These are phyloP conservation scores for Licmophora abbreviata DNA, from an alignment of 108 stramenopile genomes.

Conservation along the genomic window DNA sequence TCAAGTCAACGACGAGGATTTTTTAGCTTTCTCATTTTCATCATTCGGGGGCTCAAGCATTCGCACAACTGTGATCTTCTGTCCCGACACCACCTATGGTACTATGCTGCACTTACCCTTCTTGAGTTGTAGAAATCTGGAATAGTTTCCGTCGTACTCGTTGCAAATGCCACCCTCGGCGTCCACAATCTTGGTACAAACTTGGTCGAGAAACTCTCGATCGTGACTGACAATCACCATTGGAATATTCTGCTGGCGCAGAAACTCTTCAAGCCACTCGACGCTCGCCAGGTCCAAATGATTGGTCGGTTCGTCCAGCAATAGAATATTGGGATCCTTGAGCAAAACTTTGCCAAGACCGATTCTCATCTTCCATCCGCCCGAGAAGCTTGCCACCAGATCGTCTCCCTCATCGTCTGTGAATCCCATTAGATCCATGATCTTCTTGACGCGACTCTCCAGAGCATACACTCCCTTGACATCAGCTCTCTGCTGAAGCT, in stretches of 20 bases:
- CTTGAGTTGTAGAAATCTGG: constrained; percentile 87
- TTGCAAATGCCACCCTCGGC: constrained; percentile 88
- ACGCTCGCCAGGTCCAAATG: constrained; percentile 86
- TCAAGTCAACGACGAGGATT: too few species aligned
- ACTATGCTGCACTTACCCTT: constrained; percentile 50
- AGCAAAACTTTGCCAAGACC: constrained; percentile 95
- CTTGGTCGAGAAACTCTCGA: constrained; percentile 97
- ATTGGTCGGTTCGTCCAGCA: constrained; percentile 88
- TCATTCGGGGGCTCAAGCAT: background rate
- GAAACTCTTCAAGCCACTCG: constrained; percentile 94
- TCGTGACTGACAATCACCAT: constrained; percentile 98
- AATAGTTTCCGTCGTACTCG: constrained; percentile 93
- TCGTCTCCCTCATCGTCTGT: constrained; percentile 73
- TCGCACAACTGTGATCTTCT: background rate
- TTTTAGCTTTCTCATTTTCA: background rate
- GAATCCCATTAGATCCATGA: constrained; percentile 96
- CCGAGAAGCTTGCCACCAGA: constrained; percentile 85
- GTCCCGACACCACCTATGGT: background rate
- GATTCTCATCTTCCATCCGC: constrained; percentile 98
- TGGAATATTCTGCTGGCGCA: constrained; percentile 88
- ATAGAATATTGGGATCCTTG: constrained; percentile 87
- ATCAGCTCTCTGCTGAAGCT: constrained; percentile 79
- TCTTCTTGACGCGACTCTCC: constrained; percentile 79
- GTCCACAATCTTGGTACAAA: constrained; percentile 94
- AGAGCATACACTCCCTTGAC: constrained; percentile 76